Evolutionary conservation across 176 grass and related monocot species (phyloP).

Genomic region (Guadua angustifolia): DNA sequence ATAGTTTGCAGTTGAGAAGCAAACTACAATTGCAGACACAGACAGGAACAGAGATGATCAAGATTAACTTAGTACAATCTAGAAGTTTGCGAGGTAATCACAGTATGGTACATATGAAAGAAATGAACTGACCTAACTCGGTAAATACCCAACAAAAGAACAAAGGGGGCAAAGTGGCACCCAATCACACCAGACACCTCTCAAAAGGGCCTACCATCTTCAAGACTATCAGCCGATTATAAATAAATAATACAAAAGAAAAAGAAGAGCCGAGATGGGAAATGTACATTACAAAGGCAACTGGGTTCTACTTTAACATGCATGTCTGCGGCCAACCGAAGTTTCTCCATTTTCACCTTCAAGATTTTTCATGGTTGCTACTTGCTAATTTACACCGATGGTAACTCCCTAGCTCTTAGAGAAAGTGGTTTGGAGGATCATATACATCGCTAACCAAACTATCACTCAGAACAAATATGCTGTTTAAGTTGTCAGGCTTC

Average conservation of each 20-base stretch:
- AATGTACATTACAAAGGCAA: slow-evolving; percentile 40
- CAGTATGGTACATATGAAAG: slow-evolving; percentile 37
- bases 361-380: slow-evolving; percentile 34
- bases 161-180: background rate
- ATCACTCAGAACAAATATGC: slow-evolving; percentile 43
- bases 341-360: slow-evolving; percentile 27
- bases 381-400: slow-evolving; percentile 50
- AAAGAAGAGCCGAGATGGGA: slow-evolving; percentile 26
- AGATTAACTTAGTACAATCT: slow-evolving; percentile 34
- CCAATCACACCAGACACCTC: slow-evolving; percentile 42
- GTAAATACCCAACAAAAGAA: slow-evolving; percentile 16
- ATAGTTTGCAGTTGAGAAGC: background rate
- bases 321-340: slow-evolving; percentile 17
- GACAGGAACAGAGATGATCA: background rate
- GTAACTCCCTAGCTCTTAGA: slow-evolving; percentile 25
- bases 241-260: slow-evolving; percentile 44
- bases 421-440: slow-evolving; percentile 40
- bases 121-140: slow-evolving; percentile 37
- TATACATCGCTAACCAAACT: slow-evolving; percentile 53
- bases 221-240: slow-evolving; percentile 41
- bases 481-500: slow-evolving; percentile 40
- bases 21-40: background rate
- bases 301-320: slow-evolving; percentile 40
- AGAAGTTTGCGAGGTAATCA: slow-evolving; percentile 44
- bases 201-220: slow-evolving; percentile 17